phyloP scores from a whole-genome alignment of 2,329 filamentous ascomycete genomes.

The Trichoderma koningiopsis region DNA sequence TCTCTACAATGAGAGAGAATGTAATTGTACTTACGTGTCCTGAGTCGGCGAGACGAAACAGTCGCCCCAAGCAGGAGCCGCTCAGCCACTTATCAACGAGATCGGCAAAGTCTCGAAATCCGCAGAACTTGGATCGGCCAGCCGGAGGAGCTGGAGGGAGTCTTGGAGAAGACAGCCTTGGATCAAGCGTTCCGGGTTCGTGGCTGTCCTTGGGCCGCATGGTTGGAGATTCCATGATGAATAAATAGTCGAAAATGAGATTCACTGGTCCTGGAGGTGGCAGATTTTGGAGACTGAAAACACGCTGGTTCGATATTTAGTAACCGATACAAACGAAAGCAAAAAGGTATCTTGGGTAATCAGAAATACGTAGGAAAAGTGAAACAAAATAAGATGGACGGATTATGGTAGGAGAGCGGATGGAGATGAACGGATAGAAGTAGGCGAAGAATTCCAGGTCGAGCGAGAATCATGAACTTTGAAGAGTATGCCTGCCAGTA shows the following conservation, averaged over 20 bases:
- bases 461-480: not conserved
- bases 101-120: constrained; percentile 42
- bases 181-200: constrained; percentile 1
- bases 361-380: not conserved
- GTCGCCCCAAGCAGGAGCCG: constrained; percentile 54
- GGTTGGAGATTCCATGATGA: constrained; percentile 19
- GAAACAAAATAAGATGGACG: not conserved
- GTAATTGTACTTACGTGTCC: constrained; percentile 60
- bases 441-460: not conserved
- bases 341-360: not conserved
- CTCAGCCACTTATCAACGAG: constrained; percentile 42
- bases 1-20: not conserved
- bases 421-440: not conserved
- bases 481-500: not conserved
- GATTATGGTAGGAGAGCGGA: not conserved
- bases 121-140: constrained; percentile 36
- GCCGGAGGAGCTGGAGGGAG: constrained; percentile 13
- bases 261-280: not conserved
- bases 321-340: not conserved
- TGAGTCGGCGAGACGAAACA: constrained; percentile 67
- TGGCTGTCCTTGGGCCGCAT: not conserved
- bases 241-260: not conserved
- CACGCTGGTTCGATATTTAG: not conserved
- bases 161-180: constrained; percentile 11
- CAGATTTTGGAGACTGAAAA: not conserved